phyloP scores from a whole-genome alignment of 306 rosid species.

The Ziziphus jujuba region DNA sequence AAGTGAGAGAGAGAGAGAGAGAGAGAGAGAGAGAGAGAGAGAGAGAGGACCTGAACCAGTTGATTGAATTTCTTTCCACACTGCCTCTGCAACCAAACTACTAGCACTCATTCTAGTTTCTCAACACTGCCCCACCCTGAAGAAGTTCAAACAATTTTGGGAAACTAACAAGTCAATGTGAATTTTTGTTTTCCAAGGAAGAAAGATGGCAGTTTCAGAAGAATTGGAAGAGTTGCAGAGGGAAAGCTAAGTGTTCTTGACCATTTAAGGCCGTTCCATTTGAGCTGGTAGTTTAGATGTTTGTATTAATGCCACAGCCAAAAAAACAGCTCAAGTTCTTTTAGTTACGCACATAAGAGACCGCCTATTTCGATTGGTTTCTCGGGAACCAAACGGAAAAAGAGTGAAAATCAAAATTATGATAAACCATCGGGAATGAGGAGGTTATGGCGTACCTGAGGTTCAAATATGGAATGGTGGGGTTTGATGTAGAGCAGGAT shows the following conservation, averaged over 20 bases:
- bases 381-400: too few relatives aligned
- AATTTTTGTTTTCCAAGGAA: background rate
- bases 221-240: background rate
- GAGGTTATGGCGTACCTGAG: too few relatives aligned
- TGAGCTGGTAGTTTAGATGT: background rate
- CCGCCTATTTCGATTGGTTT: background rate
- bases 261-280: background rate
- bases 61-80: slow-evolving; percentile 50
- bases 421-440: too few relatives aligned
- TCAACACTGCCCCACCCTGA: background rate
- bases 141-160: background rate
- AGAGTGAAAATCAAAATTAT: too few relatives aligned
- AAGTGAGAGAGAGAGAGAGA: background rate
- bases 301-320: slow-evolving; percentile 18
- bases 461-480: too few relatives aligned
- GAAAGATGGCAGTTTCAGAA: background rate
- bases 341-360: background rate
- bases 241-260: too few relatives aligned
- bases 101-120: slow-evolving; percentile 33
- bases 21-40: background rate
- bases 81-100: slow-evolving; percentile 39
- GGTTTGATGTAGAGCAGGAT: too few relatives aligned
- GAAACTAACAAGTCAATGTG: too few relatives aligned
- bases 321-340: background rate
- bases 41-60: slow-evolving; percentile 32